Evolutionary conservation across 768 basidiomycete species (phyloP).

Genomic region (Tulasnella calospora): DNA sequence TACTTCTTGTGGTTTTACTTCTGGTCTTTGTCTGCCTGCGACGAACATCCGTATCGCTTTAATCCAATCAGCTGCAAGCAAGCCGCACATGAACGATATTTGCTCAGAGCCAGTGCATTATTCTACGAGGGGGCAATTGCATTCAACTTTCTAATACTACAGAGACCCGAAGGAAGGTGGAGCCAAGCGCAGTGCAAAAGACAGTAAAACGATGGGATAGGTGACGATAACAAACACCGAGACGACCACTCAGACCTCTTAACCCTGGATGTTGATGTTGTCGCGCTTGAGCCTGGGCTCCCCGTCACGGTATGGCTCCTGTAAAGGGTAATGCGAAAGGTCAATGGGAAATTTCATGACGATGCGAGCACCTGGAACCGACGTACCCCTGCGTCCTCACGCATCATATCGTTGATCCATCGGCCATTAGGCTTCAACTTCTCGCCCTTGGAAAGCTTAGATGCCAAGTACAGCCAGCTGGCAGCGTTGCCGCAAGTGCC

Average conservation of each 20-base stretch:
- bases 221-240: neutral
- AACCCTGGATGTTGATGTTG: constrained; percentile 23
- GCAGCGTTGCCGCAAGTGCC: constrained; percentile 75
- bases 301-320: constrained; percentile 55
- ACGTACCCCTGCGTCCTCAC: constrained; percentile 57
- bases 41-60: neutral
- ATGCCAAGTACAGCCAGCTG: constrained; percentile 64
- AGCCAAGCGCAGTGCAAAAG: neutral
- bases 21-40: neutral
- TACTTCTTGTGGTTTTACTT: neutral
- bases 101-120: neutral
- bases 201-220: neutral
- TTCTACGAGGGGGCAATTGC: neutral
- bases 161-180: neutral
- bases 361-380: neutral
- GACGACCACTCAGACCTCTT: neutral
- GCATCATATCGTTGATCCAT: constrained; percentile 78
- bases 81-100: neutral
- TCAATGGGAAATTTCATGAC: neutral
- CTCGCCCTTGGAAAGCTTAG: constrained; percentile 70
- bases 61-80: constrained; percentile 4
- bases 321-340: neutral
- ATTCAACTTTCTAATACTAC: constrained; percentile 6
- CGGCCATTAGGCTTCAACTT: constrained; percentile 76
- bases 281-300: constrained; percentile 69